Conservation (phyloP, 164 flowering plant genomes). For the Chimonanthus praecox region DNA sequence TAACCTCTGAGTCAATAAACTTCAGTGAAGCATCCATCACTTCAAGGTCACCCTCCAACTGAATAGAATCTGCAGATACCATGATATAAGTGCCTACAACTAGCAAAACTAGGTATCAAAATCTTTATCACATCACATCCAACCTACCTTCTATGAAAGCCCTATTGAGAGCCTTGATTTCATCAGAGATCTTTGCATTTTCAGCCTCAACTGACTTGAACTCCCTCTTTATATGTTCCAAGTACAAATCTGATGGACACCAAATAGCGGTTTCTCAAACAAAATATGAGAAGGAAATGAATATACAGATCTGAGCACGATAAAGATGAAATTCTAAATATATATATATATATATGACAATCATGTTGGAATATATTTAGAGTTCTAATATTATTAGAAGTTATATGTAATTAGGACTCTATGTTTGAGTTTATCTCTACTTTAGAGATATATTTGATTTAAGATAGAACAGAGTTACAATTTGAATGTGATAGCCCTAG, state of each 20-base stretch:
- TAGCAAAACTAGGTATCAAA: background rate
- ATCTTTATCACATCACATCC: background rate
- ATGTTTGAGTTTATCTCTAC: background rate
- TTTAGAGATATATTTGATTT: too few relatives aligned
- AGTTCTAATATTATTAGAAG: too few relatives aligned
- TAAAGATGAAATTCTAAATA: background rate
- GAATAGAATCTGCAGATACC: slow-evolving; percentile 37
- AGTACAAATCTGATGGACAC: slow-evolving; percentile 32
- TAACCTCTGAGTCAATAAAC: slow-evolving; percentile 38
- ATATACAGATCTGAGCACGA: background rate
- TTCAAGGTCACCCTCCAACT: slow-evolving; percentile 45
- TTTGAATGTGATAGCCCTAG: too few relatives aligned
- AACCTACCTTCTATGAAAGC: slow-evolving; percentile 36
- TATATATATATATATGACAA: background rate
- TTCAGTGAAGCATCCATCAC: slow-evolving; percentile 32
- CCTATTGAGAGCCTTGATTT: slow-evolving; percentile 39
- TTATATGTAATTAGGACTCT: background rate
- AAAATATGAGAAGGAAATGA: background rate
- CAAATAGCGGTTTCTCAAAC: slow-evolving; percentile 1
- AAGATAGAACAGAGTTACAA: too few relatives aligned
- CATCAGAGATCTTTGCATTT: slow-evolving; percentile 29
- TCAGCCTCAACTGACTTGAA: slow-evolving; percentile 37
- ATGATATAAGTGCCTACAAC: background rate
- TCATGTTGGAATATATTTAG: too few relatives aligned
- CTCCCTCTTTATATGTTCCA: slow-evolving; percentile 37